A percentile compares a stretch with the other conserved stretches of the same genome.
Conservation (phyloP, 768 basidiomycete genomes). For the Mycena rebaudengoi region DNA sequence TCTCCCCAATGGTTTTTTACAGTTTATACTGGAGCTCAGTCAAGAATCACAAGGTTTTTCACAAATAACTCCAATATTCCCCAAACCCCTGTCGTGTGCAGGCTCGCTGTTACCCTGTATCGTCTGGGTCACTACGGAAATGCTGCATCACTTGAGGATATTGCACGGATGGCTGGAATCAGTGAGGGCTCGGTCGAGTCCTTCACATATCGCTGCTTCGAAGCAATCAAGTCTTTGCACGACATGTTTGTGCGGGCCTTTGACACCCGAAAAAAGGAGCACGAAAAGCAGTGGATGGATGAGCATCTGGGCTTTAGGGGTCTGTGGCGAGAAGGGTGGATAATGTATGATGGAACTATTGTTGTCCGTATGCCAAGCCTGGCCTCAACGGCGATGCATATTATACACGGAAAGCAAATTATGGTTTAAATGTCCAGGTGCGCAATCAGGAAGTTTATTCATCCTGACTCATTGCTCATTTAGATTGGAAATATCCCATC, state of each 20-base stretch:
- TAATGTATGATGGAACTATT: too few species aligned
- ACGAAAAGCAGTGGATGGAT: too few species aligned
- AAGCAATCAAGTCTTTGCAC: not conserved
- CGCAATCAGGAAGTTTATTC: too few species aligned
- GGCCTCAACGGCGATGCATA: too few species aligned
- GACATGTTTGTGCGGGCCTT: not conserved
- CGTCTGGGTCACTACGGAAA: conserved; percentile 22
- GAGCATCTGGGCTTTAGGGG: too few species aligned
- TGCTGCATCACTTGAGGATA: conserved; percentile 24
- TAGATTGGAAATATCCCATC: too few species aligned
- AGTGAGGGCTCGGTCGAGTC: conserved; percentile 25
- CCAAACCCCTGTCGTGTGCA: conserved; percentile 22
- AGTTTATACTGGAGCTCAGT: not conserved
- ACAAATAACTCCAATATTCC: conserved; percentile 8
- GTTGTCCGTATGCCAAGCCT: too few species aligned
- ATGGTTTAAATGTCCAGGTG: too few species aligned
- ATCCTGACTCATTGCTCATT: too few species aligned
- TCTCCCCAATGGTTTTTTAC: not conserved
- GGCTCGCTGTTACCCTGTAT: conserved; percentile 17
- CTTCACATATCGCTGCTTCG: conserved; percentile 19
- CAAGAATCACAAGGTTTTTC: conserved; percentile 9
- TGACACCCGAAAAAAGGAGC: not conserved
- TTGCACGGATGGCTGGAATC: conserved; percentile 23
- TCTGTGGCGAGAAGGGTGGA: too few species aligned
- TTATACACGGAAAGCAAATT: too few species aligned